A percentile compares a stretch with the other conserved stretches of the same genome.
These are phyloP conservation scores for Starmerella vaccinii DNA, from an alignment of 805 yeast genomes.

Conservation along the genomic window DNA sequence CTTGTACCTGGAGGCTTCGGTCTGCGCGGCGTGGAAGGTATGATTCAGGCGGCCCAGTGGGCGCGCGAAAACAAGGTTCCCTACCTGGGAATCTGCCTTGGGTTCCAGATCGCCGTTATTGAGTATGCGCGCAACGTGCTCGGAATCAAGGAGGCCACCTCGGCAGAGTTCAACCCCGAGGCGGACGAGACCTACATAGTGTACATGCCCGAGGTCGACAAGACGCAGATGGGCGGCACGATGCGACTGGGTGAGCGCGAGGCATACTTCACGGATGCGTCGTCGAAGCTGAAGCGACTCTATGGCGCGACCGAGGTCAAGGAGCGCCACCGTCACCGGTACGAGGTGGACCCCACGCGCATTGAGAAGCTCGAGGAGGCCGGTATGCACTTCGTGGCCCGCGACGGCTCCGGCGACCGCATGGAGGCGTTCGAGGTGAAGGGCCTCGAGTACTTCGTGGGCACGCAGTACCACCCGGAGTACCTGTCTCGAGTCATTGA, in stretches of 20 bases:
- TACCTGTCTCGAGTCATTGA: slow-evolving; percentile 91
- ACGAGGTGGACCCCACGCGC: slow-evolving; percentile 85
- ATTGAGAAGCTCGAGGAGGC: slow-evolving; percentile 58
- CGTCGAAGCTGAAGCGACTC: slow-evolving; percentile 60
- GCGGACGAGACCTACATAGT: slow-evolving; percentile 57
- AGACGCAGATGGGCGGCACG: slow-evolving; percentile 93
- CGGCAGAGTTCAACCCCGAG: slow-evolving; percentile 70
- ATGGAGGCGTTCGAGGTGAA: slow-evolving; percentile 88
- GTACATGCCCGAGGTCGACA: slow-evolving; percentile 98
- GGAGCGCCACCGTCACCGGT: slow-evolving; percentile 98
- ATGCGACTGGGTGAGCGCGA: slow-evolving; percentile 96
- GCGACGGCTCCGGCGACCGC: slow-evolving; percentile 79
- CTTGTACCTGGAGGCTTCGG: slow-evolving; percentile 99
- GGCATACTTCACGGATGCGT: slow-evolving; percentile 65
- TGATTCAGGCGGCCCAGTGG: slow-evolving; percentile 93
- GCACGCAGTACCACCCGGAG: slow-evolving; percentile 98
- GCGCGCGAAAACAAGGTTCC: slow-evolving; percentile 96
- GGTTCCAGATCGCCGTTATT: slow-evolving; percentile 93
- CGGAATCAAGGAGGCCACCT: slow-evolving; percentile 57
- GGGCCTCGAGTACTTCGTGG: slow-evolving; percentile 83
- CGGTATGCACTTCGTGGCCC: slow-evolving; percentile 85
- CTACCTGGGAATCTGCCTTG: slow-evolving; percentile 92
- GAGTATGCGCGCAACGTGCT: slow-evolving; percentile 79
- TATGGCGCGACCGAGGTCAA: slow-evolving; percentile 62
- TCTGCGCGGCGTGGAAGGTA: slow-evolving; percentile 93